A percentile compares a stretch with the other conserved stretches of the same genome.
Conservation (phyloP, 2,329 filamentous ascomycete genomes). For the Stemphylium vesicarium region DNA sequence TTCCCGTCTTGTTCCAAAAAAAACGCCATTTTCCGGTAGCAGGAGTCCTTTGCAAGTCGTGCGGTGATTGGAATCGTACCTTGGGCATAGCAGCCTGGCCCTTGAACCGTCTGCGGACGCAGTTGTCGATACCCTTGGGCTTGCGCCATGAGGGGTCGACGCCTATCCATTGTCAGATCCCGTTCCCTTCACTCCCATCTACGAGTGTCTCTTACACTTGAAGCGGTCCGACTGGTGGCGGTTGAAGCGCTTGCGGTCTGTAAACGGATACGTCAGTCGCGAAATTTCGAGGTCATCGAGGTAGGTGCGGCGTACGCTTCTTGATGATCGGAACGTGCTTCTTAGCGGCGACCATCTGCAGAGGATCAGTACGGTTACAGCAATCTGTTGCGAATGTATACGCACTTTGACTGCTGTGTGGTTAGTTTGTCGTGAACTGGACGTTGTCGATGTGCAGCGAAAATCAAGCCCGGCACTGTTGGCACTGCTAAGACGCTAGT, state of each 20-base stretch:
- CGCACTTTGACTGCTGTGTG: constrained; percentile 49
- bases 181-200: constrained; percentile 12
- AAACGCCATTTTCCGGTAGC: neutral
- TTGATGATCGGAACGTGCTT: constrained; percentile 99
- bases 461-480: constrained; percentile 25
- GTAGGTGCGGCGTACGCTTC: constrained; percentile 81
- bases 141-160: constrained; percentile 94
- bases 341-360: constrained; percentile 97
- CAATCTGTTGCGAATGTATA: constrained; percentile 13
- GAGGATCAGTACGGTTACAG: constrained; percentile 29
- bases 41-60: neutral
- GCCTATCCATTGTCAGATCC: constrained; percentile 46
- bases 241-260: constrained; percentile 92
- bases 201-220: constrained; percentile 65
- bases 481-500: constrained; percentile 32
- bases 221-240: constrained; percentile 98
- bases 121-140: constrained; percentile 99
- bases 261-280: constrained; percentile 46
- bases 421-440: constrained; percentile 38
- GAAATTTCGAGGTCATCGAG: constrained; percentile 33
- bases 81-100: constrained; percentile 96
- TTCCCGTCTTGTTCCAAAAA: neutral
- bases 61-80: constrained; percentile 64
- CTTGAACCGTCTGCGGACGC: constrained; percentile 96
- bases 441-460: constrained; percentile 16